Conservation (phyloP, 73 alveolate genomes). For the Paramecium primaurelia region DNA sequence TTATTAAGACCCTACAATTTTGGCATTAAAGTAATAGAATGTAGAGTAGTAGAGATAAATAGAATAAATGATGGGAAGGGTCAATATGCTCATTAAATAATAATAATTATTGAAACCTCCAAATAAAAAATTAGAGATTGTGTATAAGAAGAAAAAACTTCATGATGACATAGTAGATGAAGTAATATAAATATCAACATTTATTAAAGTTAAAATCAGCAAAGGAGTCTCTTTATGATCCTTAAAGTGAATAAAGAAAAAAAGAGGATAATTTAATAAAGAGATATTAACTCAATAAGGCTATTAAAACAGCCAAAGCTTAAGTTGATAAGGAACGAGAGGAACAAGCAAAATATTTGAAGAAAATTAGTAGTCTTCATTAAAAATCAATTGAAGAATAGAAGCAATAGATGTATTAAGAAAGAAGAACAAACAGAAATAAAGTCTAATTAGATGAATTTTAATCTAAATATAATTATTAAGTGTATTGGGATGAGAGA, state of each 20-base stretch:
- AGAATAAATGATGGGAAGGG: neutral
- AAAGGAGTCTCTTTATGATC: neutral
- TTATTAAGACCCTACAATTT: neutral
- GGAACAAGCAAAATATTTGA: neutral
- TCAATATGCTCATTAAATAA: neutral
- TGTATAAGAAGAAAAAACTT: neutral
- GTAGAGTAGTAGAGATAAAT: neutral
- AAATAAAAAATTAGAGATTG: neutral
- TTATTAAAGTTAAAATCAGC: neutral
- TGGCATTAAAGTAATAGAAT: neutral
- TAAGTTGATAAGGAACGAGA: neutral
- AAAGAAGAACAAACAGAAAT: neutral
- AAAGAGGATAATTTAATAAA: neutral
- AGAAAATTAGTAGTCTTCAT: neutral
- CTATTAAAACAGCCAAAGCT: neutral
- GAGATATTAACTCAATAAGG: neutral
- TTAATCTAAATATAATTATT: neutral
- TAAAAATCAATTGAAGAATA: neutral
- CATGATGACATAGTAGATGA: neutral
- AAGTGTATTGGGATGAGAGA: neutral
- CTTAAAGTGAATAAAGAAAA: neutral
- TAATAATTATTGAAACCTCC: neutral
- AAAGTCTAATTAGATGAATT: neutral
- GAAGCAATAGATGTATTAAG: neutral
- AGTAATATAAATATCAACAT: neutral